Conservation (phyloP, 2,329 filamentous ascomycete species). For the Talaromyces sp. region DNA sequence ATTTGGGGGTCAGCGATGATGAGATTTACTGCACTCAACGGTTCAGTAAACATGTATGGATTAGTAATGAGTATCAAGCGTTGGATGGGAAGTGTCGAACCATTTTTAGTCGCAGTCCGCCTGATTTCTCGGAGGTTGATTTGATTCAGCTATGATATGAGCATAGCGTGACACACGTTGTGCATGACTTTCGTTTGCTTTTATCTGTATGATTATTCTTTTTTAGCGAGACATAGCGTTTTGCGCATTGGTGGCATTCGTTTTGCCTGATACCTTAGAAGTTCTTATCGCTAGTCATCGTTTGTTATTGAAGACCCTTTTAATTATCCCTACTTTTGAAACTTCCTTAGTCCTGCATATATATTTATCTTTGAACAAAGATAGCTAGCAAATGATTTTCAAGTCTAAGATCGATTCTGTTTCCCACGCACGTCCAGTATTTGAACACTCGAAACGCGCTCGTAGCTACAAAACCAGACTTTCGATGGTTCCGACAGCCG, state of each 20-base stretch:
- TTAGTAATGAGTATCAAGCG: conserved; percentile 88
- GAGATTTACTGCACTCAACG: conserved; percentile 75
- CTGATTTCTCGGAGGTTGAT: conserved; percentile 85
- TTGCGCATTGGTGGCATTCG: not conserved
- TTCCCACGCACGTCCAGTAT: not conserved
- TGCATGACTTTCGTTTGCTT: not conserved
- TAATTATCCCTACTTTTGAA: not conserved
- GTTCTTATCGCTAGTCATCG: not conserved
- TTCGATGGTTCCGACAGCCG: not conserved
- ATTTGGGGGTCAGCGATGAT: conserved; percentile 85
- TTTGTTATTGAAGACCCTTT: not conserved
- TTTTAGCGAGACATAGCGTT: not conserved
- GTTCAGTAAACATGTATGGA: conserved; percentile 79
- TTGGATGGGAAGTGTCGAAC: conserved; percentile 79
- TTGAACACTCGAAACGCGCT: not conserved
- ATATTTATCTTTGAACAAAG: not conserved
- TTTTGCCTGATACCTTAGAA: not conserved
- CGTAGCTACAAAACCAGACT: not conserved
- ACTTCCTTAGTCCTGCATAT: not conserved
- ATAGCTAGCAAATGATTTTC: not conserved
- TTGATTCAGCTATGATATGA: conserved; percentile 68
- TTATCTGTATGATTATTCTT: not conserved
- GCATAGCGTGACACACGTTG: not conserved
- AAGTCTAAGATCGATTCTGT: not conserved
- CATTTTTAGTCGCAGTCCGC: conserved; percentile 78